These are phyloP conservation scores for Trichoderma simmonsii DNA, from an alignment of 2,329 filamentous ascomycete species.

Conservation along the genomic window DNA sequence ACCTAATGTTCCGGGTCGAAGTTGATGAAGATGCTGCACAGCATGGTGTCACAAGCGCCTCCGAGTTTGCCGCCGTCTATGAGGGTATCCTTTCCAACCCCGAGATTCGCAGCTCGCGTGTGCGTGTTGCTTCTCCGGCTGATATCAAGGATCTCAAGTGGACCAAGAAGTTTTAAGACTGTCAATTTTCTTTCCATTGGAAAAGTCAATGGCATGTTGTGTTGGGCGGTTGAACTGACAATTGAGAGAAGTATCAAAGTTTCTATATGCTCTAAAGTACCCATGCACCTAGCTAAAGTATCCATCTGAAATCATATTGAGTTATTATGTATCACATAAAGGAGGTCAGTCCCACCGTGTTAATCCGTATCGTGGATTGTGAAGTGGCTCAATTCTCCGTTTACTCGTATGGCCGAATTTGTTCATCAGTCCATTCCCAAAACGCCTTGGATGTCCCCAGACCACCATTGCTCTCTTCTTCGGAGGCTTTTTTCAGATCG, in stretches of 20 bases:
- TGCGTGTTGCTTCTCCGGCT: neutral
- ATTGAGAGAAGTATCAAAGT: neutral
- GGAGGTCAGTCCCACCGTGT: neutral
- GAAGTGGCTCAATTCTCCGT: neutral
- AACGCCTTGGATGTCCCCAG: neutral
- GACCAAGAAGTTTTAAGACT: neutral
- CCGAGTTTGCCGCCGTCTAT: neutral
- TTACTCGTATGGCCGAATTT: neutral
- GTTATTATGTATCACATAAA: neutral
- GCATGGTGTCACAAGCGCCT: neutral
- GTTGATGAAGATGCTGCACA: neutral
- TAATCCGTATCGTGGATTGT: neutral
- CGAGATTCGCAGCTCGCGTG: neutral
- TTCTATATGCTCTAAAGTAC: neutral
- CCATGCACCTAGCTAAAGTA: neutral
- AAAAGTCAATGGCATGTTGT: neutral
- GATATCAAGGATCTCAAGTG: neutral
- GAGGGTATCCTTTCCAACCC: neutral
- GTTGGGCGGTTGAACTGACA: no score
- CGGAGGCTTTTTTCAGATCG: neutral
- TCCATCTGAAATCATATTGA: neutral
- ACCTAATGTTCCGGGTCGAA: neutral
- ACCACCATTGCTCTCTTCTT: neutral
- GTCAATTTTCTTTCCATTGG: neutral
- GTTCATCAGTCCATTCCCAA: neutral